Evolutionary conservation across 129 eudicot genomes (phyloP).

Genomic region (Lonicera japonica): DNA sequence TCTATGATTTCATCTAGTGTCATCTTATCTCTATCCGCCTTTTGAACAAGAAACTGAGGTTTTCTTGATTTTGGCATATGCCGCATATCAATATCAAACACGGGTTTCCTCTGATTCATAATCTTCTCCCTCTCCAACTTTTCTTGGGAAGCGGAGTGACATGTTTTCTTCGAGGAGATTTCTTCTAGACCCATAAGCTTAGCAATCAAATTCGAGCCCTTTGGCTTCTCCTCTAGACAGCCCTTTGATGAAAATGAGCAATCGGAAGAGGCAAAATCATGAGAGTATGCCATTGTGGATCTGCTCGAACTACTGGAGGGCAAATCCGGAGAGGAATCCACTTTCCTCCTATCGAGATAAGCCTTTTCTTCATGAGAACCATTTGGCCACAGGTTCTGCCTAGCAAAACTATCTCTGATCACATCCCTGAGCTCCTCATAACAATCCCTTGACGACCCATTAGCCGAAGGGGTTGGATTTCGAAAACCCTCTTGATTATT

Average conservation of each 20-base stretch:
- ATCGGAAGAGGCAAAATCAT: constrained; percentile 54
- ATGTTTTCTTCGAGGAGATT: background rate
- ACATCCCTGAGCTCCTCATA: constrained; percentile 62
- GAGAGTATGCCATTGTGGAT: constrained; percentile 49
- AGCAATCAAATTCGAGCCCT: constrained; percentile 55
- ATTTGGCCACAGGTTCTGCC: constrained; percentile 58
- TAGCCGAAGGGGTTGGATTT: constrained; percentile 32
- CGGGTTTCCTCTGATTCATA: constrained; percentile 27
- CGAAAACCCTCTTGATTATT: constrained; percentile 21
- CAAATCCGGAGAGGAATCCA: constrained; percentile 32
- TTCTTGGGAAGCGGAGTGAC: constrained; percentile 17
- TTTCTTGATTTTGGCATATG: constrained; percentile 43
- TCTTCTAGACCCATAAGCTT: constrained; percentile 89
- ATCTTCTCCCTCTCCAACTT: constrained; percentile 23
- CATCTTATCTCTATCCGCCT: constrained; percentile 34
- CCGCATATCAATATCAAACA: constrained; percentile 50
- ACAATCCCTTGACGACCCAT: constrained; percentile 61
- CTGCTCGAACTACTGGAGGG: constrained; percentile 76
- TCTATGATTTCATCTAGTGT: constrained; percentile 44
- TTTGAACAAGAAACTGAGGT: constrained; percentile 26
- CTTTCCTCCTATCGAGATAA: constrained; percentile 25
- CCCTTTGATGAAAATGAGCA: constrained; percentile 36
- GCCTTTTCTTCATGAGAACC: constrained; percentile 26
- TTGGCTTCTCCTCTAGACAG: constrained; percentile 35
- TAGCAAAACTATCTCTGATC: constrained; percentile 58